Base-by-base conservation (phyloP, 2,329 filamentous ascomycete genomes). In the Apiospora koreana region DNA sequence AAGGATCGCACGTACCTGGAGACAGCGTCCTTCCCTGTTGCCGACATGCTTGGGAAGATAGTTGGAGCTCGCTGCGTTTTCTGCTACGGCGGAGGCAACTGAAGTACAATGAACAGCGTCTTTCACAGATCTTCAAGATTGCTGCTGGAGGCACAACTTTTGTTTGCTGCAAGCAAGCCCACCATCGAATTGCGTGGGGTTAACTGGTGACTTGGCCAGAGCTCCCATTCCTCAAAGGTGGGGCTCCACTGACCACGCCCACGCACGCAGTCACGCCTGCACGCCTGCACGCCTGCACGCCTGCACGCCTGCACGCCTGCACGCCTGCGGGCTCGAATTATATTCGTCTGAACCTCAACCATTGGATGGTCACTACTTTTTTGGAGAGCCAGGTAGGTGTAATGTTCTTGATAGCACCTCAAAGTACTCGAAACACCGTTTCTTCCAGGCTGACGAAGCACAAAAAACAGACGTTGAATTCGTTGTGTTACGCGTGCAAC, bases 11-110 rank as follows among this genome's bases (percentile, higher is more conserved):
- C 54, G 31, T 68, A 68, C 66, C 66, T 41, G 35, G 66, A 68
- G 66, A 48, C 45, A 28, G 66, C 66, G 28, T n/a, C 66, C 45
- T 68, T 68, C 28, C 66, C 66, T 68, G 66, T 50, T 48, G 66
- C 45, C 28, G 66, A 68, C 66, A 68, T 68, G 8, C 21, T 28
- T 35, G 43, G 31, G 31, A 10, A n/a, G 7, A 10, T 12, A 9
- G 18, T 2, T 18, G 28, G n/a, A 25, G n/a, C 38, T 65, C 10
- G n/a, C n/a, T 41, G 62, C 35, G 31, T 9, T 41, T 3, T 10
- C 41, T 65, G 28, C 5, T 58, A 35, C 21, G 7, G 8, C 16
- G 28, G 50, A 58, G 31, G 50, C 28, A 9, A 35, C 28, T 21
- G 28, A 31, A 58, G 50, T 6, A 16, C 50, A 58, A 58, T 35